Evolutionary conservation across 805 yeast genomes (phyloP).

Genomic region (Hanseniaspora lindneri): DNA sequence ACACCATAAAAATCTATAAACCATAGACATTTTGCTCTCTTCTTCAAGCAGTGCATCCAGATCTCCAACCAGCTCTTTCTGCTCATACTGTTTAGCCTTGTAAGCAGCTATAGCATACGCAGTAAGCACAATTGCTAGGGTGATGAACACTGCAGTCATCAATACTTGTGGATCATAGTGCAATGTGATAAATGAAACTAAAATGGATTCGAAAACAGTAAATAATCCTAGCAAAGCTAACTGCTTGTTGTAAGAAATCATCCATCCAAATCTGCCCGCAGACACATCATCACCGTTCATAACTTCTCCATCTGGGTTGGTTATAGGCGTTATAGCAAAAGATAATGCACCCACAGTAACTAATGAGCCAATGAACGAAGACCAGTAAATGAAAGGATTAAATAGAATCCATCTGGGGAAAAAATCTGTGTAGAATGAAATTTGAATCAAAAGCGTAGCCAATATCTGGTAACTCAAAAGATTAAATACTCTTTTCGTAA

Average conservation of each 20-base stretch:
- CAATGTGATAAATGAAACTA: constrained; percentile 55
- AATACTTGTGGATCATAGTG: constrained; percentile 52
- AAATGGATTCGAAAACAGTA: constrained; percentile 64
- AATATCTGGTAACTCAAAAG: constrained; percentile 54
- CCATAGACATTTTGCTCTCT: constrained; percentile 25
- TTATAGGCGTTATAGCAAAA: constrained; percentile 37
- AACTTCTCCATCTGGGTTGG: constrained; percentile 11
- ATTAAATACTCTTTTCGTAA: constrained; percentile 68
- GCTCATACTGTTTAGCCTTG: constrained; percentile 20
- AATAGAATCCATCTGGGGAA: constrained; percentile 5
- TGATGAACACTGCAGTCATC: constrained; percentile 57
- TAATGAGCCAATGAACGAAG: constrained; percentile 30
- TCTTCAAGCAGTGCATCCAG: constrained; percentile 22
- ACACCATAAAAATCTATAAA: constrained; percentile 39
- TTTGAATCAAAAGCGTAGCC: constrained; percentile 38
- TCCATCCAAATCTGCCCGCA: constrained; percentile 25
- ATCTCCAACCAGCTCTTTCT: constrained; percentile 46
- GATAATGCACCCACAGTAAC: constrained; percentile 54
- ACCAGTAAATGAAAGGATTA: constrained; percentile 10
- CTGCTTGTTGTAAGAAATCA: constrained; percentile 23
- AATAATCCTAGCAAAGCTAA: constrained; percentile 49
- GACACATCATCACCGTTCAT: constrained; percentile 11
- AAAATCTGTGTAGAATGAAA: constrained; percentile 20
- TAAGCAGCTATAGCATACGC: constrained; percentile 67
- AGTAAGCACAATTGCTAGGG: constrained; percentile 61